Percentiles rank a stretch among this genome's conserved stretches.
Conservation (phyloP, 805 yeast species). For the Saturnispora sekii region DNA sequence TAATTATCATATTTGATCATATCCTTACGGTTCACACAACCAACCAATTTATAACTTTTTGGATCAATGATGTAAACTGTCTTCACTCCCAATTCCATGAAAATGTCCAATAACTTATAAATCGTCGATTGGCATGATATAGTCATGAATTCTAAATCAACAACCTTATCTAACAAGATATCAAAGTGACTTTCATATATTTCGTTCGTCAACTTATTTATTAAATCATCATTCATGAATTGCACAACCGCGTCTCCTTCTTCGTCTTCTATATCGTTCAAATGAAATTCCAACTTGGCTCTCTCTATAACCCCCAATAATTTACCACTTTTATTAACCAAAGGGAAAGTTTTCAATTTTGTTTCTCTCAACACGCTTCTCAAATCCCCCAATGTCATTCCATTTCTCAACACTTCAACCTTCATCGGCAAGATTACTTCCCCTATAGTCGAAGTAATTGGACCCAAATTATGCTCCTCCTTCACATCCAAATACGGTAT, state of each 20-base stretch:
- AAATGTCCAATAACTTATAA: conserved; percentile 55
- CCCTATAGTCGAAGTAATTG: conserved; percentile 25
- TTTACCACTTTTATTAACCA: conserved; percentile 9
- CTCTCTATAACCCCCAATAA: conserved; percentile 39
- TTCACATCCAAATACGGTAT: conserved; percentile 70
- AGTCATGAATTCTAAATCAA: conserved; percentile 53
- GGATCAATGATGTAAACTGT: conserved; percentile 48
- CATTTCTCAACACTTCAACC: background rate
- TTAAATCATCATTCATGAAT: conserved; percentile 11
- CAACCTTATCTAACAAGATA: conserved; percentile 23
- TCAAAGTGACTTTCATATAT: conserved; percentile 5
- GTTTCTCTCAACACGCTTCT: conserved; percentile 5
- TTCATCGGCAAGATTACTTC: conserved; percentile 49
- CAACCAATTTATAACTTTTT: conserved; percentile 50
- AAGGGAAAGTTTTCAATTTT: no score
- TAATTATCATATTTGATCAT: conserved; percentile 50
- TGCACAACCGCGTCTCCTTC: conserved; percentile 5
- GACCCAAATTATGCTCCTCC: conserved; percentile 53
- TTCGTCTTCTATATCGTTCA: conserved; percentile 13
- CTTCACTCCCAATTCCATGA: conserved; percentile 73
- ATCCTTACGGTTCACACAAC: conserved; percentile 82
- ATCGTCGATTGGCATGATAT: conserved; percentile 46
- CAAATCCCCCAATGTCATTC: conserved; percentile 22
- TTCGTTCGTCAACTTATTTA: conserved; percentile 3
- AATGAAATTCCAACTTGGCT: conserved; percentile 29